phyloP scores from a whole-genome alignment of 1,139 yeast genomes.

The Yamadazyma jaroonii region DNA sequence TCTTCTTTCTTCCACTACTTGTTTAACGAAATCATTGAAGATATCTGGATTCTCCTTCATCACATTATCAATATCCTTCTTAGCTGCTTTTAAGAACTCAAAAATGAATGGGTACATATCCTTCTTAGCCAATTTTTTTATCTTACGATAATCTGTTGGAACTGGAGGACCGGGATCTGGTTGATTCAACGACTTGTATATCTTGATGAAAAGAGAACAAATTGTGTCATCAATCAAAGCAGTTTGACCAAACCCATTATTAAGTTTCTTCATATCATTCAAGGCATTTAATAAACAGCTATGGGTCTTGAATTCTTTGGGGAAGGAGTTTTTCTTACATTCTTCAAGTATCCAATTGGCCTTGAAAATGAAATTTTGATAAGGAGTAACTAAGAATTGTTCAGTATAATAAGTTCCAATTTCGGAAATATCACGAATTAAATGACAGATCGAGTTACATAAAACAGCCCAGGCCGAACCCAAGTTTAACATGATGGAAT shows the following conservation, averaged over 20 bases:
- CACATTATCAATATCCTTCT: slow-evolving; percentile 30
- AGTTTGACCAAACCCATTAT: slow-evolving; percentile 82
- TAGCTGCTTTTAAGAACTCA: slow-evolving; percentile 30
- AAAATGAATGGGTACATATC: slow-evolving; percentile 43
- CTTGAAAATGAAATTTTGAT: slow-evolving; percentile 42
- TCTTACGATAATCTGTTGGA: slow-evolving; percentile 25
- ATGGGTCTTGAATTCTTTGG: slow-evolving; percentile 20
- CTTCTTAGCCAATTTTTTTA: slow-evolving; percentile 41
- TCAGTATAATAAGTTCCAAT: slow-evolving; percentile 56
- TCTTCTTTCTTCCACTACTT: slow-evolving; percentile 2
- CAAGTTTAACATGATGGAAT: slow-evolving; percentile 68
- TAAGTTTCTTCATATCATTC: slow-evolving; percentile 65
- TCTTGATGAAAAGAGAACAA: slow-evolving; percentile 56
- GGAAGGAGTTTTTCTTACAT: slow-evolving; percentile 28
- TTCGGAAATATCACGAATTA: slow-evolving; percentile 44
- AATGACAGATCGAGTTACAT: slow-evolving; percentile 44
- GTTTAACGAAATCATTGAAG: slow-evolving; percentile 27
- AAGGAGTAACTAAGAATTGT: slow-evolving; percentile 44
- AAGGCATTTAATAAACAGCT: slow-evolving; percentile 51
- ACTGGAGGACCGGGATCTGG: slow-evolving; percentile 1
- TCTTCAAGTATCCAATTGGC: slow-evolving; percentile 34
- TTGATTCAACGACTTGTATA: slow-evolving; percentile 31
- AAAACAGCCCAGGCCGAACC: slow-evolving; percentile 64
- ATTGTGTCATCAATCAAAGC: slow-evolving; percentile 74
- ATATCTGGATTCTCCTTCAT: slow-evolving; percentile 30